A percentile compares a stretch with the other conserved stretches of the same genome.
These are phyloP conservation scores for Pseudoscleropodium purum DNA, from an alignment of 225 moss, liverwort and hornwort species.

Conservation along the genomic window DNA sequence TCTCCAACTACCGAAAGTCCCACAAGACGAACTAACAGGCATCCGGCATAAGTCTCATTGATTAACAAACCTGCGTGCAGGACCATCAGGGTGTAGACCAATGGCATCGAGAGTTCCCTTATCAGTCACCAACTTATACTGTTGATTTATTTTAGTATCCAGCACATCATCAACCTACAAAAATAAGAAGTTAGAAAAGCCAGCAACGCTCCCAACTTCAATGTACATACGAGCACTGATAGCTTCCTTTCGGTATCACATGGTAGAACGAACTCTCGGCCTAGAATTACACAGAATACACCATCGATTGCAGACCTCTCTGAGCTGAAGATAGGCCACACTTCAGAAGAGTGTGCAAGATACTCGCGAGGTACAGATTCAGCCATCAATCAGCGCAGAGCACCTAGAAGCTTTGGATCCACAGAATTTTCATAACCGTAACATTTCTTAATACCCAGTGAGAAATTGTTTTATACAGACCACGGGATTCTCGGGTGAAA, in stretches of 20 bases:
- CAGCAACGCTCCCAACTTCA: neutral
- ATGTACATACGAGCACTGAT: neutral
- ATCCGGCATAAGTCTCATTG: neutral
- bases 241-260: neutral
- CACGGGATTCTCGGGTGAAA: neutral
- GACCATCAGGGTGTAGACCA: slow-evolving; percentile 92
- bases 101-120: slow-evolving; percentile 98
- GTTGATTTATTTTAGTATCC: slow-evolving; percentile 62
- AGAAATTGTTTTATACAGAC: neutral
- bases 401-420: neutral
- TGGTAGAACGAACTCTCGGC: neutral
- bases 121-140: slow-evolving; percentile 84
- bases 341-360: neutral
- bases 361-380: neutral
- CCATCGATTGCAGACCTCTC: neutral
- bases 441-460: neutral
- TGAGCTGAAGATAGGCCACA: neutral
- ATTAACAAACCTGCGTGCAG: slow-evolving; percentile 52
- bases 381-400: neutral
- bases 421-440: neutral
- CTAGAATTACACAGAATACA: neutral
- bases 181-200: neutral
- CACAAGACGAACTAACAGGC: neutral
- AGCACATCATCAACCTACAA: slow-evolving; percentile 85
- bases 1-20: neutral